phyloP scores from a whole-genome alignment of 192 early-diverging fungal genomes.

The Gigaspora rosea region DNA sequence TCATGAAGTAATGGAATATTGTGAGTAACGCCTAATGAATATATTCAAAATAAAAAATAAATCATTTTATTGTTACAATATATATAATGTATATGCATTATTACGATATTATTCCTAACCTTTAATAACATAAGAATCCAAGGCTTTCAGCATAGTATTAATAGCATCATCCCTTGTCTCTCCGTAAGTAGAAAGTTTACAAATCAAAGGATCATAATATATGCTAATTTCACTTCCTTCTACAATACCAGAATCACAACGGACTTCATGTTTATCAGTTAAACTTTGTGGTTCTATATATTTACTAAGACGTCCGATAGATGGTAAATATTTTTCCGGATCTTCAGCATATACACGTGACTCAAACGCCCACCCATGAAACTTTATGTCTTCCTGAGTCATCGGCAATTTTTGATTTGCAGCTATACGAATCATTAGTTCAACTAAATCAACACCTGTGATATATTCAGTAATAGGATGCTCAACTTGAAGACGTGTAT shows the following conservation, averaged over 20 bases:
- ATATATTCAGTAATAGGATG: slow-evolving; percentile 80
- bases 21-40: slow-evolving; percentile 76
- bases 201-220: slow-evolving; percentile 96
- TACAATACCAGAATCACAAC: slow-evolving; percentile 92
- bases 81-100: background rate
- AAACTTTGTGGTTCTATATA: slow-evolving; percentile 78
- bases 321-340: slow-evolving; percentile 90
- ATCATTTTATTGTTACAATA: background rate
- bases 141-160: slow-evolving; percentile 73
- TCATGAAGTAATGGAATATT: slow-evolving; percentile 93
- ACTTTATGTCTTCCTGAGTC: slow-evolving; percentile 73
- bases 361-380: slow-evolving; percentile 92
- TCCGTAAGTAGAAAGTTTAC: slow-evolving; percentile 90
- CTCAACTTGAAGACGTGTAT: slow-evolving; percentile 80
- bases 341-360: slow-evolving; percentile 97
- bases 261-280: slow-evolving; percentile 57
- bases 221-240: slow-evolving; percentile 94
- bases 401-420: slow-evolving; percentile 72
- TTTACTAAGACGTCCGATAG: slow-evolving; percentile 81
- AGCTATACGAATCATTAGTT: slow-evolving; percentile 94
- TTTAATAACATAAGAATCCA: slow-evolving; percentile 91
- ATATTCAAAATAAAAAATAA: background rate
- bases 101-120: slow-evolving; percentile 33
- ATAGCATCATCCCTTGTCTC: slow-evolving; percentile 75
- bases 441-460: slow-evolving; percentile 89